Conservation (phyloP, 2,329 filamentous ascomycete genomes). For the Cladosporium cucumerinum region DNA sequence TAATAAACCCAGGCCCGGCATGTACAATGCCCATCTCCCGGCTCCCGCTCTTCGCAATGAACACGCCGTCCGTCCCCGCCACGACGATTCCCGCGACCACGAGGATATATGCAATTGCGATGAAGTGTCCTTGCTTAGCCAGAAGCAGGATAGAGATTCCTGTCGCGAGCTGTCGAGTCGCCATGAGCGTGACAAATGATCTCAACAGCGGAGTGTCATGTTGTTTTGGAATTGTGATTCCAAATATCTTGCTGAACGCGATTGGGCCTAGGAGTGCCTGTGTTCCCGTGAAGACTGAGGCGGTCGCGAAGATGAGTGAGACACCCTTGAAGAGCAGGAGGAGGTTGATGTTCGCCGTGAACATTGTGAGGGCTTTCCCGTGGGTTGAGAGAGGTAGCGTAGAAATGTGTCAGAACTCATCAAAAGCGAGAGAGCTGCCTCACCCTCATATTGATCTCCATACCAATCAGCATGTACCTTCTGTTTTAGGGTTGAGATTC, state of each 20-base stretch:
- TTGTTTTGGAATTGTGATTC: neutral
- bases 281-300: neutral
- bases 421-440: neutral
- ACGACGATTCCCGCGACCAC: neutral
- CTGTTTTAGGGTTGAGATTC: slow-evolving; percentile 7
- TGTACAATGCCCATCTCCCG: neutral
- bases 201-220: neutral
- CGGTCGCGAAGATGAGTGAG: neutral
- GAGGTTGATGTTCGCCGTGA: neutral
- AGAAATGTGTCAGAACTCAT: neutral
- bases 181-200: neutral
- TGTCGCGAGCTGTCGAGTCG: neutral
- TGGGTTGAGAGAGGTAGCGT: neutral
- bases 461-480: slow-evolving; percentile 7
- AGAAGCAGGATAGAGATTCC: neutral
- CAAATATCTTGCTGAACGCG: neutral
- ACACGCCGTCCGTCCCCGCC: neutral
- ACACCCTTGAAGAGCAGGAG: neutral
- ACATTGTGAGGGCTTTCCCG: neutral
- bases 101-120: neutral
- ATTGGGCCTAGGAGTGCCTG: neutral
- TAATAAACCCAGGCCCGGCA: neutral
- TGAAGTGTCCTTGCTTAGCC: neutral
- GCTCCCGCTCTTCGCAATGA: neutral
- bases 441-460: neutral